Percentiles rank a stretch among this genome's conserved stretches.
phyloP scores from a whole-genome alignment of 495 filamentous ascomycete species.

The Aspergillus cavernicola region DNA sequence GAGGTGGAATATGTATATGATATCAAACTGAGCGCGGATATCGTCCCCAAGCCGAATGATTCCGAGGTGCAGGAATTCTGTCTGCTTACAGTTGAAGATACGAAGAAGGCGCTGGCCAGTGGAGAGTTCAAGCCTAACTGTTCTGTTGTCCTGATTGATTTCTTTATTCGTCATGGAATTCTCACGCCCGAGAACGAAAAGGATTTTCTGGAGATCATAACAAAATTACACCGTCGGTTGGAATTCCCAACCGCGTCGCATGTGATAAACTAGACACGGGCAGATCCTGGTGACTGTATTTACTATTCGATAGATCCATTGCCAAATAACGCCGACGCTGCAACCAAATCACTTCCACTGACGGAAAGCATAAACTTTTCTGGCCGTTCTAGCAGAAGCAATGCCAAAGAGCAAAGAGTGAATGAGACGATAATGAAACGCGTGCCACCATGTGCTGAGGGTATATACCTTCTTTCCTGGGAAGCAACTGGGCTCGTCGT shows the following conservation, averaged over 20 bases:
- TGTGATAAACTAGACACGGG: conserved; percentile 8
- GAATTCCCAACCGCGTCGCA: conserved; percentile 68
- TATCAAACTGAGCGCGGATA: conserved; percentile 65
- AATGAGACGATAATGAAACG: conserved; percentile 67
- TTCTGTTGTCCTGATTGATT: conserved; percentile 76
- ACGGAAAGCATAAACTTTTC: conserved; percentile 13
- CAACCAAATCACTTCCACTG: conserved; percentile 20
- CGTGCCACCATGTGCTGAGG: conserved; percentile 97
- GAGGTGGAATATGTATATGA: conserved; percentile 94
- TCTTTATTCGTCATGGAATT: conserved; percentile 84
- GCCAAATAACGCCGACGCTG: conserved; percentile 30
- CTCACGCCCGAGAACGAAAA: conserved; percentile 78
- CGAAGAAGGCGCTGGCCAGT: conserved; percentile 62
- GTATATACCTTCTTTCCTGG: conserved; percentile 93
- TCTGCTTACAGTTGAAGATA: conserved; percentile 69
- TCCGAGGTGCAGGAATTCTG: conserved; percentile 85
- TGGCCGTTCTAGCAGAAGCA: not conserved
- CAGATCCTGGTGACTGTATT: not conserved
- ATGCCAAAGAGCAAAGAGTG: not conserved
- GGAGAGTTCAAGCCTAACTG: conserved; percentile 95
- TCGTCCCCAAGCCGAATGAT: conserved; percentile 72
- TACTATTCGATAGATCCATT: conserved; percentile 26
- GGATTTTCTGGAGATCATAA: conserved; percentile 72
- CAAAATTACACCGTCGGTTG: conserved; percentile 72
- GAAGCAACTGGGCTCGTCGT: conserved; percentile 68